Evolutionary conservation across 805 yeast species (phyloP), one percentile per base, ranked within the genome.

Genomic region (Saccharomycopsis fibuligera): DNA sequence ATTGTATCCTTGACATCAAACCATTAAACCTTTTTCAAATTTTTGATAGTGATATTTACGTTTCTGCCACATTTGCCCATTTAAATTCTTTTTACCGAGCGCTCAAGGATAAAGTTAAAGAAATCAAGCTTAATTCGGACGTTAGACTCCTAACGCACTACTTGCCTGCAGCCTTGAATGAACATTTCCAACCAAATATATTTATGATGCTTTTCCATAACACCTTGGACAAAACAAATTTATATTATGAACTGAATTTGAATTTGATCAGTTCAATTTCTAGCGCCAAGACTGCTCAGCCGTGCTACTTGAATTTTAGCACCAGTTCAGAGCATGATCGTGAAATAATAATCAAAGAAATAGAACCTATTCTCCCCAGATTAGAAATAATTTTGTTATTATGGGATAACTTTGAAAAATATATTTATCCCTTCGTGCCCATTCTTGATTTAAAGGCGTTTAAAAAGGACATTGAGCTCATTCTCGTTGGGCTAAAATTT

Each of bases 351-450:
- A 25, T 50, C n/a, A 25, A 19, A 17, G 33, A 36, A 27, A 44
- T 51, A 24, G 54, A 48, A 24, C 10, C 23, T 17, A 39, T 40
- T 14, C 23, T 51, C 19, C 51, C 54, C 8, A 29, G 35, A 14
- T 12, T 17, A 12, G 43, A 48, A n/a, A 31, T 45, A 3, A 22
- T 51, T 1, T 21, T 12, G 23, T 49, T 30, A 43, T 41, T 51
- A 14, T 51, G 40, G 17, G 25, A 41, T 3, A 23, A 44, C 9
- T 51, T 25, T 45, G 55, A 45, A 36, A 41, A 42, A 21, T 49
- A 37, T 39, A 22, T 51, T n/a, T 41, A 48, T 24, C 55, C 53
- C 17, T 51, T 51, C 33, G 30, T 45, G 6, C 53, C 53, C 5
- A 30, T 45, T 5, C 14, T 48, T 9, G 49, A 48, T 41, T 30